Percentiles rank a stretch among this genome's conserved stretches.
These are phyloP conservation scores for Phytopythium litorale DNA, from an alignment of 352 stramenopile species.

Conservation along the genomic window DNA sequence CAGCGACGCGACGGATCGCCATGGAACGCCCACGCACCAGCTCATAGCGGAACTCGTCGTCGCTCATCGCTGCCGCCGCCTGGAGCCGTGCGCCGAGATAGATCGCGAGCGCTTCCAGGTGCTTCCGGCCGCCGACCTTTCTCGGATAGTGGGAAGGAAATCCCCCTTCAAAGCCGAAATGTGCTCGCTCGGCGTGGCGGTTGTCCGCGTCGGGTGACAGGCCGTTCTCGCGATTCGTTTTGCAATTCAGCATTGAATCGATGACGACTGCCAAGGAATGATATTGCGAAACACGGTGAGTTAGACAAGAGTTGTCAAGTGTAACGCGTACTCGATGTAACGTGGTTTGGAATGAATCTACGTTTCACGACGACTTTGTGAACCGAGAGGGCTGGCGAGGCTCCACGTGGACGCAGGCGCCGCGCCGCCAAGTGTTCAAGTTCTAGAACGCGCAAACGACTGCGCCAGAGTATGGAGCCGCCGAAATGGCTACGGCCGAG, in stretches of 20 bases:
- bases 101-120: background rate
- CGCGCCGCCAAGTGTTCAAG: background rate
- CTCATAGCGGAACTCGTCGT: slow-evolving; percentile 9
- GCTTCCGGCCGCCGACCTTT: background rate
- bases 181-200: background rate
- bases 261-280: background rate
- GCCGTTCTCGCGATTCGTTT: background rate
- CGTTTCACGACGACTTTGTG: background rate
- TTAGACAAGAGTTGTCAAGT: background rate
- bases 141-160: background rate
- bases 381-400: background rate
- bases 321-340: background rate
- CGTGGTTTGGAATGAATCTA: background rate
- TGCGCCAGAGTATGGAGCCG: background rate
- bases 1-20: too few relatives aligned
- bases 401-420: background rate
- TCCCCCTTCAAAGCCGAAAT: background rate
- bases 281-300: background rate
- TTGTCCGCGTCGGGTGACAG: background rate
- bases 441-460: slow-evolving; percentile 1
- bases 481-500: background rate
- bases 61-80: slow-evolving; percentile 3
- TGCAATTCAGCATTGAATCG: slow-evolving; percentile 3
- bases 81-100: background rate
- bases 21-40: slow-evolving; percentile 1